Percentiles rank a stretch among this genome's conserved stretches.
Conservation (phyloP, 108 stramenopile species). For the Epipyxis sp. region DNA sequence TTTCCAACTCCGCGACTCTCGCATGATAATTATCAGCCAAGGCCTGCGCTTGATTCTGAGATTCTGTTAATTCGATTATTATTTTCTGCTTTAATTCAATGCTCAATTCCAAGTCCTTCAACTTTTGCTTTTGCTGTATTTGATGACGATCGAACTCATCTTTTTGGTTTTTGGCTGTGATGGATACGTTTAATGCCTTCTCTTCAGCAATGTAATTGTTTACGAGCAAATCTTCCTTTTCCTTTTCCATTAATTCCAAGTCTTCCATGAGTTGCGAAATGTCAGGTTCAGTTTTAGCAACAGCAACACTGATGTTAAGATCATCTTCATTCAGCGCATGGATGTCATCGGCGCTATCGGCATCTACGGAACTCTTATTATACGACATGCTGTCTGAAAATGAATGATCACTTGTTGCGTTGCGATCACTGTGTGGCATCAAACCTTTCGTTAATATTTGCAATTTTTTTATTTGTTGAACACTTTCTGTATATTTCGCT, state of each 20-base stretch:
- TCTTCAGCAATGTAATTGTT: not conserved
- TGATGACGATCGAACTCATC: too few relatives aligned
- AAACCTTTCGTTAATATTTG: not conserved
- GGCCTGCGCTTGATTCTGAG: too few relatives aligned
- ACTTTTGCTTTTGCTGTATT: too few relatives aligned
- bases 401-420: not conserved
- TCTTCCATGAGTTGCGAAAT: slow-evolving; percentile 34
- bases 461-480: not conserved
- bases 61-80: too few relatives aligned
- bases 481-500: not conserved
- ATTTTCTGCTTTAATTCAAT: too few relatives aligned
- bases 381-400: not conserved
- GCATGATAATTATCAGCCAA: too few relatives aligned
- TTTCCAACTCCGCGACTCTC: too few relatives aligned
- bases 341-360: not conserved
- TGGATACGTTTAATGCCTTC: not conserved
- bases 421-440: not conserved
- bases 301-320: slow-evolving; percentile 18
- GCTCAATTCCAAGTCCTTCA: too few relatives aligned
- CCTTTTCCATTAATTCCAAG: slow-evolving; percentile 5
- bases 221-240: slow-evolving; percentile 24
- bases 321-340: not conserved
- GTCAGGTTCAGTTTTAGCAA: slow-evolving; percentile 16
- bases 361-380: slow-evolving; percentile 3
- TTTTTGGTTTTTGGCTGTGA: not conserved